Evolutionary conservation across 805 yeast species (phyloP).

Genomic region (Candida argentea): DNA sequence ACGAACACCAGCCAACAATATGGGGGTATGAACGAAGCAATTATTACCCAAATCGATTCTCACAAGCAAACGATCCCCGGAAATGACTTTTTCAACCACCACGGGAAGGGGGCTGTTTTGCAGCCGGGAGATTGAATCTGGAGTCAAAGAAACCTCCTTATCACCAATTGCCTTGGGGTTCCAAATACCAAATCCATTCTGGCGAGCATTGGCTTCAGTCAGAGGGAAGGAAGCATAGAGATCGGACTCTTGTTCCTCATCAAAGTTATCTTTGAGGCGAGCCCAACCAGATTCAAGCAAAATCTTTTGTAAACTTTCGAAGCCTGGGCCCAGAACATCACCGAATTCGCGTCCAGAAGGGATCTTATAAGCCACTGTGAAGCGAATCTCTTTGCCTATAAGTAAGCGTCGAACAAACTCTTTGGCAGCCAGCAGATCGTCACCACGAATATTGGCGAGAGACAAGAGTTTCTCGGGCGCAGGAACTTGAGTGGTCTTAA

Average conservation of each 20-base stretch:
- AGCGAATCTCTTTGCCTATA: conserved; percentile 56
- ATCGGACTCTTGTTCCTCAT: conserved; percentile 30
- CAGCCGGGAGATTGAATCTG: conserved; percentile 25
- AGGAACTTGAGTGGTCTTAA: conserved; percentile 29
- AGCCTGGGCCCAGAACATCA: conserved; percentile 55
- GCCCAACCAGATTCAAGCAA: conserved; percentile 51
- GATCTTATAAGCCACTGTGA: conserved; percentile 44
- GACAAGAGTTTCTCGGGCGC: conserved; percentile 51
- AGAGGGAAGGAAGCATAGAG: conserved; percentile 25
- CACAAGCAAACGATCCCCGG: conserved; percentile 69
- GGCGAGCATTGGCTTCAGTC: conserved; percentile 41
- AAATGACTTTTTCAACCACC: conserved; percentile 64
- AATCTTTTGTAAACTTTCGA: conserved; percentile 47
- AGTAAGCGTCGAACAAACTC: conserved; percentile 53
- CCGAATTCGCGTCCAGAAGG: conserved; percentile 56
- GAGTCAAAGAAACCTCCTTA: conserved; percentile 18
- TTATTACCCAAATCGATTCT: conserved; percentile 40
- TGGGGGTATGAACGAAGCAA: conserved; percentile 49
- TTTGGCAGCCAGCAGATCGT: conserved; percentile 50
- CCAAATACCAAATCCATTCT: conserved; percentile 53
- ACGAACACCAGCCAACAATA: conserved; percentile 64
- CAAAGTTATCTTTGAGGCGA: conserved; percentile 46
- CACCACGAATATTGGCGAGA: conserved; percentile 53
- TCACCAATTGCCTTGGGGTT: conserved; percentile 5
- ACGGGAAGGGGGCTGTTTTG: conserved; percentile 36